Conservation (phyloP, 805 yeast species). For the Kodamaea jinghongensis region DNA sequence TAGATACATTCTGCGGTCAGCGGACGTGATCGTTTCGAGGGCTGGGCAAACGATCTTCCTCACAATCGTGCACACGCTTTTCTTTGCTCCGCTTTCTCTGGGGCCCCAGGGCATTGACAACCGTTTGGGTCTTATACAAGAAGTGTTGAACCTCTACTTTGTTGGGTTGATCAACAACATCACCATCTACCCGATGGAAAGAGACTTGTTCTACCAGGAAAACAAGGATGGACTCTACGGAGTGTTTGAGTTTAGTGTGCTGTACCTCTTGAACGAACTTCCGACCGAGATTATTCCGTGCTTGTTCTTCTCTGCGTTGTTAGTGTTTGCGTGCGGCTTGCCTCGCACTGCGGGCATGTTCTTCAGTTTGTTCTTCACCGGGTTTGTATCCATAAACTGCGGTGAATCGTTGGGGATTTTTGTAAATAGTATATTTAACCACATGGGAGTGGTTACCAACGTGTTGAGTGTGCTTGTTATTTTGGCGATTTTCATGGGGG, state of each 20-base stretch:
- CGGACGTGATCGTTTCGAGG: constrained; percentile 20
- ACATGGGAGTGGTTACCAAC: constrained; percentile 25
- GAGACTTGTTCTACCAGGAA: constrained; percentile 27
- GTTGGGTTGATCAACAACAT: constrained; percentile 27
- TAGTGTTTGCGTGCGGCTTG: constrained; percentile 23
- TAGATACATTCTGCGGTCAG: constrained; percentile 19
- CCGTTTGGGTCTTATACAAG: constrained; percentile 25
- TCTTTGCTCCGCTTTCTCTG: constrained; percentile 22
- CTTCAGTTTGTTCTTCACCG: constrained; percentile 17
- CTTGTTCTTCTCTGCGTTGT: constrained; percentile 18
- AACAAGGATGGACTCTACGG: constrained; percentile 24
- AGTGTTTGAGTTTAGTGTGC: constrained; percentile 18
- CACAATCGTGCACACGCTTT: constrained; percentile 21
- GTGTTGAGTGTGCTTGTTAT: constrained; percentile 18
- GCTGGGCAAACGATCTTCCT: constrained; percentile 18
- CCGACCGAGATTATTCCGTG: constrained; percentile 24
- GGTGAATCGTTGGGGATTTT: constrained; percentile 29
- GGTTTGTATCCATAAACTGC: constrained; percentile 18
- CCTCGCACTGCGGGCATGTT: constrained; percentile 24
- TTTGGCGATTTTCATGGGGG: constrained; percentile 28
- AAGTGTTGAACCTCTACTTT: constrained; percentile 21
- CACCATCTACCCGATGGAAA: constrained; percentile 21
- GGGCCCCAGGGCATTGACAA: constrained; percentile 20
- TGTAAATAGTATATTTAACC: constrained; percentile 21
- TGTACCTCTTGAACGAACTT: constrained; percentile 24